These are phyloP conservation scores for Fraxinus ornus DNA, from an alignment of 305 asterid genomes.

Conservation along the genomic window DNA sequence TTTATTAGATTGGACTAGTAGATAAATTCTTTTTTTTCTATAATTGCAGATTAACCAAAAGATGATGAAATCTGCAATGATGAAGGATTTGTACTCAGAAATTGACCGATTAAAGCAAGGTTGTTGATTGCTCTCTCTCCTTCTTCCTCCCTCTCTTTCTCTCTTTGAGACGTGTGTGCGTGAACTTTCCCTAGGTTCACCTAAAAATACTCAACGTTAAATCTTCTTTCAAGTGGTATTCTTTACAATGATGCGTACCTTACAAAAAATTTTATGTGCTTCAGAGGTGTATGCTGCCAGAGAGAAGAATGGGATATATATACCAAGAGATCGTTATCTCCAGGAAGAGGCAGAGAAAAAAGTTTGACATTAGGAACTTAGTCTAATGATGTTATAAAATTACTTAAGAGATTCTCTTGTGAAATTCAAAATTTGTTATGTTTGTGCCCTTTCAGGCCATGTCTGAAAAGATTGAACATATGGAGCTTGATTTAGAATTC, in stretches of 20 bases:
- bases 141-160: neutral
- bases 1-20: neutral
- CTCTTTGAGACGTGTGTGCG: neutral
- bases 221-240: neutral
- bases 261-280: neutral
- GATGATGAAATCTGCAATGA: constrained; percentile 34
- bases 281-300: constrained; percentile 38
- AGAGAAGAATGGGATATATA: constrained; percentile 29
- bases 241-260: neutral
- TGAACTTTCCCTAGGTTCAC: neutral
- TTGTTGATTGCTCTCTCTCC: constrained; percentile 1
- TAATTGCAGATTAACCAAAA: constrained; percentile 42
- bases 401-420: neutral
- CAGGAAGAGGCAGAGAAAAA: constrained; percentile 37
- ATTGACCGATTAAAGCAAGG: constrained; percentile 45
- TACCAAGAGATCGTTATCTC: constrained; percentile 26
- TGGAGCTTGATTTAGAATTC: constrained; percentile 25
- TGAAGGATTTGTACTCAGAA: constrained; percentile 41
- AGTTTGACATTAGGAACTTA: constrained; percentile 22
- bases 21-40: neutral
- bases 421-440: constrained; percentile 1
- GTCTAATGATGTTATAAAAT: neutral
- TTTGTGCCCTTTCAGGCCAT: constrained; percentile 15
- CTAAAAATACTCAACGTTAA: neutral
- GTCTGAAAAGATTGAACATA: constrained; percentile 17